A percentile compares a stretch with the other conserved stretches of the same genome.
Evolutionary conservation across 2,329 filamentous ascomycete genomes (phyloP).

Genomic region (Aspergillus sp.): DNA sequence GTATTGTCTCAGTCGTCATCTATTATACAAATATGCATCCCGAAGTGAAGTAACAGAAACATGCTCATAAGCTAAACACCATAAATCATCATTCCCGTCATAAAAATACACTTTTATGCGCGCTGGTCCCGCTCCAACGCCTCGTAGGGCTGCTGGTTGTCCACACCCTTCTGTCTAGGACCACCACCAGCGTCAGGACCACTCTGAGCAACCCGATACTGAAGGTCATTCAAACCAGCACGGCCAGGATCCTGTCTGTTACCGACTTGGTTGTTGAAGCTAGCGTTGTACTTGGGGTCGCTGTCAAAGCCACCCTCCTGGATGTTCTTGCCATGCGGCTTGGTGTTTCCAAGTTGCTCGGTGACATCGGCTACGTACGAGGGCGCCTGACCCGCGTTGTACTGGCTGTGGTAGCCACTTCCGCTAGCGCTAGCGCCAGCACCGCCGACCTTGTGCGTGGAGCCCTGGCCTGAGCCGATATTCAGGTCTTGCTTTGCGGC

Average conservation of each 20-base stretch:
- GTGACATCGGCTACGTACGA: slow-evolving; percentile 33
- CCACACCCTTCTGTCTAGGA: slow-evolving; percentile 19
- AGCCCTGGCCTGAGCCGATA: slow-evolving; percentile 16
- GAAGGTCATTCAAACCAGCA: slow-evolving; percentile 35
- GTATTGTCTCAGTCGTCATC: no score
- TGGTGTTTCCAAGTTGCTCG: slow-evolving; percentile 24
- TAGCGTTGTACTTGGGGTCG: slow-evolving; percentile 41
- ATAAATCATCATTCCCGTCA: background rate
- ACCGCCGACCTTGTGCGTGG: slow-evolving; percentile 8
- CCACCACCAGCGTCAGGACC: slow-evolving; percentile 20
- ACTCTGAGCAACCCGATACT: slow-evolving; percentile 24
- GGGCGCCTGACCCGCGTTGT: slow-evolving; percentile 28
- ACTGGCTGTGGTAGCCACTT: slow-evolving; percentile 19
- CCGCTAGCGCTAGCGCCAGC: slow-evolving; percentile 13
- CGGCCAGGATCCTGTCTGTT: slow-evolving; percentile 50
- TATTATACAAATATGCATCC: no score
- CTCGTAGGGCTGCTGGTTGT: slow-evolving; percentile 17
- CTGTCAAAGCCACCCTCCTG: slow-evolving; percentile 42
- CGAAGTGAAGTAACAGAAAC: no score
- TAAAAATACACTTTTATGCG: slow-evolving; percentile 12
- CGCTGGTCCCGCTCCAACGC: slow-evolving; percentile 23
- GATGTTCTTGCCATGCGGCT: slow-evolving; percentile 48
- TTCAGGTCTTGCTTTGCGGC: slow-evolving; percentile 26
- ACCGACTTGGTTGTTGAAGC: slow-evolving; percentile 49
- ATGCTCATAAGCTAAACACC: background rate